These are phyloP conservation scores for Golubevia sp. DNA, from an alignment of 1,284 basidiomycete species.

Conservation along the genomic window DNA sequence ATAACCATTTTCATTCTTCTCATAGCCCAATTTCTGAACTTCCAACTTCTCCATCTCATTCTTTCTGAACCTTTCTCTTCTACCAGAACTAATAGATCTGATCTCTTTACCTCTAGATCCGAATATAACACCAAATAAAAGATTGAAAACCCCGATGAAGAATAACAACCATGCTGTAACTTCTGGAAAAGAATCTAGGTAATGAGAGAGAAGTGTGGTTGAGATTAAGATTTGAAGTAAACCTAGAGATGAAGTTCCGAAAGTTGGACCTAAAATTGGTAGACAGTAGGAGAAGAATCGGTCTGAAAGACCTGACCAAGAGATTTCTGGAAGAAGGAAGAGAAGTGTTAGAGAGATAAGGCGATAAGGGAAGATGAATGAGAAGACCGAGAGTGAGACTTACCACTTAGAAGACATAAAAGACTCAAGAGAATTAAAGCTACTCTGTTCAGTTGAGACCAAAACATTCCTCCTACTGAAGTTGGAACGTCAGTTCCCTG, in stretches of 20 bases:
- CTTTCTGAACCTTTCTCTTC: too few relatives aligned
- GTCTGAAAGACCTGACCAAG: constrained; percentile 18
- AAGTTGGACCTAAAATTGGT: constrained; percentile 31
- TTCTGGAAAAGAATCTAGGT: constrained; percentile 14
- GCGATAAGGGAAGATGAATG: neutral
- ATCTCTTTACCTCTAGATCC: too few relatives aligned
- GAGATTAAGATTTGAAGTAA: constrained; percentile 22
- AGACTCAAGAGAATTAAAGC: constrained; percentile 15
- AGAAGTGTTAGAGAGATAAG: neutral
- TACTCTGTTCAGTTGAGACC: constrained; percentile 31
- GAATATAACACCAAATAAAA: neutral
- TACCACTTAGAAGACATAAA: constrained; percentile 18
- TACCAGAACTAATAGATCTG: too few relatives aligned
- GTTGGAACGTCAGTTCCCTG: constrained; percentile 34
- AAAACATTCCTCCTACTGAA: constrained; percentile 36
- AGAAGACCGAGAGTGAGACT: too few relatives aligned
- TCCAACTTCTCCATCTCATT: too few relatives aligned
- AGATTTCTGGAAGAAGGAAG: constrained; percentile 15
- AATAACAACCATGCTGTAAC: constrained; percentile 21
- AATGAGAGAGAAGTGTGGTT: constrained; percentile 5
- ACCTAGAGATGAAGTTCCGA: constrained; percentile 30
- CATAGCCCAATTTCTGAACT: too few relatives aligned
- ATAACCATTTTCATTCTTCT: too few relatives aligned
- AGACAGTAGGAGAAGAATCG: constrained; percentile 26
- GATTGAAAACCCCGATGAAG: constrained; percentile 13